Evolutionary conservation across 495 filamentous ascomycete genomes (phyloP).

Genomic region (Polyplosphaeria fusca): DNA sequence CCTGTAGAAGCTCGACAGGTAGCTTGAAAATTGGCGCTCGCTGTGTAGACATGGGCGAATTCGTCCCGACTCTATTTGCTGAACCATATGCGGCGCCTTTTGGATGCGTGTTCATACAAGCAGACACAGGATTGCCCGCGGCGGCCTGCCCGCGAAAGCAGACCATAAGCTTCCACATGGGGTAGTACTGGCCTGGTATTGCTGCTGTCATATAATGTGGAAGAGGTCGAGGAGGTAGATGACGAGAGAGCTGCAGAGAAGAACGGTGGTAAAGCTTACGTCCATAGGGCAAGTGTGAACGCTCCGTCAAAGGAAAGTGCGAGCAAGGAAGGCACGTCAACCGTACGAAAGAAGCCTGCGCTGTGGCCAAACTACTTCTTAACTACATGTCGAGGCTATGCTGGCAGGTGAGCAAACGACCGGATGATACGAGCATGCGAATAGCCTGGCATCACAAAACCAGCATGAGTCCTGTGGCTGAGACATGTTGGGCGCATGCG

Average conservation of each 20-base stretch:
- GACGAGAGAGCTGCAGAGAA: not conserved
- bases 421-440: not conserved
- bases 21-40: conserved; percentile 14
- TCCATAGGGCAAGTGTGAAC: not conserved
- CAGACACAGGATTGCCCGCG: no score
- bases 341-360: not conserved
- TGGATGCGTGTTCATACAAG: not conserved
- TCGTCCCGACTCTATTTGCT: not conserved
- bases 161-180: not conserved
- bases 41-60: not conserved
- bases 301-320: not conserved
- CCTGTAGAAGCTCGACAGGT: conserved; percentile 23
- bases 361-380: not conserved
- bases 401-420: not conserved
- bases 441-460: not conserved
- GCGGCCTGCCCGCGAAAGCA: not conserved
- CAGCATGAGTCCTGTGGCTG: no score
- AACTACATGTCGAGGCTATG: not conserved
- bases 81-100: not conserved
- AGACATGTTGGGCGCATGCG: no score
- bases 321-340: no score
- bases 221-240: conserved; percentile 16
- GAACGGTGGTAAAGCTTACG: conserved; percentile 1
- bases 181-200: not conserved
- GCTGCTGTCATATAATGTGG: not conserved